Conservation (phyloP, 805 yeast species). For the Yarrowia phangngaensis region DNA sequence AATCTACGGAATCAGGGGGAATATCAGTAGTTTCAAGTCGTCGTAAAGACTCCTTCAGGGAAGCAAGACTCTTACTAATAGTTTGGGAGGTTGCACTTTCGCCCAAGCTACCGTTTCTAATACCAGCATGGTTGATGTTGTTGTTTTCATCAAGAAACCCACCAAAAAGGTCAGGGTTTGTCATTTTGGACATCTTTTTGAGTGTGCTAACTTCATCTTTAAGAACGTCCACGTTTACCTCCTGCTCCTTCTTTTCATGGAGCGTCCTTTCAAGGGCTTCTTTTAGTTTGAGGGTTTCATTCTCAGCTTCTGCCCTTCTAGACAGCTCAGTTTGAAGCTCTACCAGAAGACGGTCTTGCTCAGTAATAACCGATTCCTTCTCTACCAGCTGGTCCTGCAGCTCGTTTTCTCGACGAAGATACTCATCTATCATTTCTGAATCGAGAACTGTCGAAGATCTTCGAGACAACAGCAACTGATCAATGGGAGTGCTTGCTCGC, state of each 20-base stretch:
- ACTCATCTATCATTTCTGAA: constrained; percentile 31
- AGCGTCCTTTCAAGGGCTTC: constrained; percentile 30
- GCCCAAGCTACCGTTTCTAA: constrained; percentile 12
- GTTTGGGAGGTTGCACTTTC: constrained; percentile 5
- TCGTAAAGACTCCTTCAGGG: constrained; percentile 8
- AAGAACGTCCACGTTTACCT: constrained; percentile 29
- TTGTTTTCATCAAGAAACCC: constrained; percentile 20
- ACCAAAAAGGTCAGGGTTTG: constrained; percentile 3
- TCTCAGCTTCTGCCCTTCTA: background rate
- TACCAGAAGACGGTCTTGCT: constrained; percentile 29
- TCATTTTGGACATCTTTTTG: constrained; percentile 11
- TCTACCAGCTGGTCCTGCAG: constrained; percentile 37
- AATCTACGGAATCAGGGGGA: background rate
- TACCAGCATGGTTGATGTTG: constrained; percentile 15
- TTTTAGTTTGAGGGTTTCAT: constrained; percentile 25
- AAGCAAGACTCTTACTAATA: constrained; percentile 1
- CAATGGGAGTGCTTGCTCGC: constrained; percentile 12
- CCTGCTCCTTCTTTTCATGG: constrained; percentile 33
- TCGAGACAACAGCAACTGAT: constrained; percentile 7
- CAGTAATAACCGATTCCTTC: constrained; percentile 32
- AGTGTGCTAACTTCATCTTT: constrained; percentile 30
- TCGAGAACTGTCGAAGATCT: constrained; percentile 5
- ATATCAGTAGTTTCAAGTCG: background rate
- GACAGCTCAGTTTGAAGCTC: constrained; percentile 28
- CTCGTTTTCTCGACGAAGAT: constrained; percentile 37